phyloP scores from a whole-genome alignment of 1,284 basidiomycete species.

The Xerocomus cyaneibrunnescens region DNA sequence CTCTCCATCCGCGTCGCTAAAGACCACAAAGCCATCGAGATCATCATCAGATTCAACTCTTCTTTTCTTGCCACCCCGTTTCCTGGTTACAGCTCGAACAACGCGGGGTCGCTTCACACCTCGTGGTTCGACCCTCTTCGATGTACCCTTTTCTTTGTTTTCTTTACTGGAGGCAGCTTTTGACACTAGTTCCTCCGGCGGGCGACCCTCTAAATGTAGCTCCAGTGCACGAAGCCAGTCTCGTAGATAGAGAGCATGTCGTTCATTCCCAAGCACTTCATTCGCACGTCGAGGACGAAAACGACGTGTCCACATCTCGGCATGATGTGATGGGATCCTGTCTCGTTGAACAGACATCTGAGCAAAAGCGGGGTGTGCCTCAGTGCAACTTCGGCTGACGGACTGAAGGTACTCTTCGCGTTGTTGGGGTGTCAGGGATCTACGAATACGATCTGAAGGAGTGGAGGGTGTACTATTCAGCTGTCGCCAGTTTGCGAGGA shows the following conservation, averaged over 20 bases:
- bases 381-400: constrained; percentile 13
- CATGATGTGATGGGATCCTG: neutral
- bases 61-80: constrained; percentile 47
- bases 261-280: constrained; percentile 83
- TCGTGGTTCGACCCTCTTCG: constrained; percentile 33
- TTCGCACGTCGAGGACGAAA: constrained; percentile 74
- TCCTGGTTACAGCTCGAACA: constrained; percentile 49
- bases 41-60: constrained; percentile 54
- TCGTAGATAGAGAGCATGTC: constrained; percentile 70
- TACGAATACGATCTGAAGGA: neutral
- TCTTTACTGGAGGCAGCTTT: constrained; percentile 9
- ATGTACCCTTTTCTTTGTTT: constrained; percentile 23
- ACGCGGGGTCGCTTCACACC: constrained; percentile 51
- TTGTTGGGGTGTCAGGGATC: constrained; percentile 17
- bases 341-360: constrained; percentile 37
- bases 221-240: constrained; percentile 79
- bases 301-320: constrained; percentile 70
- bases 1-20: constrained; percentile 45
- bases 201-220: constrained; percentile 48
- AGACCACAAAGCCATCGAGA: constrained; percentile 49
- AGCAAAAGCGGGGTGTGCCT: constrained; percentile 54
- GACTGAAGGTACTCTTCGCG: constrained; percentile 19
- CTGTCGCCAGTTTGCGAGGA: constrained; percentile 17
- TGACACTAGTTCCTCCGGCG: constrained; percentile 3
- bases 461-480: constrained; percentile 1